Evolutionary conservation across 176 grass and related monocot species (phyloP), one percentile per base, ranked within the genome.

Genomic region (Zoysia pacifica): DNA sequence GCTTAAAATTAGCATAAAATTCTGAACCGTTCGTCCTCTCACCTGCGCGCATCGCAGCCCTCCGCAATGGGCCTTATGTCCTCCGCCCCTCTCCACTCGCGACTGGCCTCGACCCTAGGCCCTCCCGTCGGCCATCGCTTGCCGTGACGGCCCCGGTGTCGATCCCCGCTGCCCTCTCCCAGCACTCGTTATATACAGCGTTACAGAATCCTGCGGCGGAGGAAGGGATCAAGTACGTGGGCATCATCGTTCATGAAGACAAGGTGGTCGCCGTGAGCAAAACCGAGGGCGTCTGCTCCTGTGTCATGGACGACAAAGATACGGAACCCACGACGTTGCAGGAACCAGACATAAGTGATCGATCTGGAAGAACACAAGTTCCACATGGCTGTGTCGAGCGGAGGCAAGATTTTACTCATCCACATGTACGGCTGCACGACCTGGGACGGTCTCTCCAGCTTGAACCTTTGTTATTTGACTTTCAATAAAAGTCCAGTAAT

Each of bases 191-290:
- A 28, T 28, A 28, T 28, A 79, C 77, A 2, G 18, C 7, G 38
- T 7, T 79, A 40, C 68, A 69, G 77, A 46, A 79, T 8, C 48
- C 48, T 7, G 0, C 28, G 4, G 60, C 0, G 2, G 41, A 39
- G 11, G 19, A 1, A 0, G 10, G 7, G 48, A 41, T 79, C 63
- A 5, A 0, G 12, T 79, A 69, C 50, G 54, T 38, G n/a, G 77
- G 69, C 59, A 19, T 40, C 38, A 69, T 79, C 5, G 49, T 79
- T 40, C 50, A 69, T 7, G 40, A 18, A 0, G 38, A 18, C 0
- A 58, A 10, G 64, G 40, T 79, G 16, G 20, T 79, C 77, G 39
- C 77, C 1, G 77, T 79, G 50, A 56, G 4, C n/a, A 6, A 69
- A 28, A 3, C 0, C 0, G 64, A 65, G 10, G 50, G 2, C 40